Base-by-base conservation (phyloP, 148 eudicot species). In the Rhododendron williamsianum region DNA sequence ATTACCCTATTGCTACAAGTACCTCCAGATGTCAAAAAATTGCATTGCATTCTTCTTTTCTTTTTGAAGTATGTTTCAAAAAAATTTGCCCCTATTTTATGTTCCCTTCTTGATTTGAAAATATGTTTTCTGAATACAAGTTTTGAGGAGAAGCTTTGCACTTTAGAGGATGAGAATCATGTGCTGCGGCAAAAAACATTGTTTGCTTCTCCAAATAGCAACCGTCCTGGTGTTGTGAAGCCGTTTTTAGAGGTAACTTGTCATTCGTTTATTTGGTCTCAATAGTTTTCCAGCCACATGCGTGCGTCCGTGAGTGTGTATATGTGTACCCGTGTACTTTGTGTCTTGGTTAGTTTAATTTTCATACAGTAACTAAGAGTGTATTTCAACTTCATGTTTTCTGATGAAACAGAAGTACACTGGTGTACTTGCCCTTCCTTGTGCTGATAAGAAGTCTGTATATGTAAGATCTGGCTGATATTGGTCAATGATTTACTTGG, bases 81-180 rank as follows among this genome's bases (percentile, higher is more conserved):
- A 30, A 60, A 82, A 51, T 76, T 84, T 78, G n/a, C 3, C 3
- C 78, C 56, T 35, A 21, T 13, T 41, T 74, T 60, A 36, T 38
- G 16, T 27, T 30, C 56, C 82, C 78, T 72, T 54, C 65, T 81
- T 72, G 15, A 74, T 85, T 12, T 81, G 58, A 54, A 82, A 65
- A 54, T 35, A 4, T 18, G n/a, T 35, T 21, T 85, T 85, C 8
- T 86, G 51, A 27, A 82, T 73, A 18, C 81, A 72, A 97, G 99
- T 87, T 72, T 95, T 92, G 96, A 94, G 84, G 99, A 94, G 87
- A 97, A 94, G 90, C 86, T 92, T 83, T 92, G 93, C 69, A 93
- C 88, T 91, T 85, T 93, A 43, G 98, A 97, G 87, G 91, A 91
- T 84, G 98, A 97, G 90, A 97, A 94, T 93, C 99, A 88, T 84